These are phyloP conservation scores for Emmonsiellopsis sp. DNA, from an alignment of 2,329 filamentous ascomycete genomes.

Conservation along the genomic window DNA sequence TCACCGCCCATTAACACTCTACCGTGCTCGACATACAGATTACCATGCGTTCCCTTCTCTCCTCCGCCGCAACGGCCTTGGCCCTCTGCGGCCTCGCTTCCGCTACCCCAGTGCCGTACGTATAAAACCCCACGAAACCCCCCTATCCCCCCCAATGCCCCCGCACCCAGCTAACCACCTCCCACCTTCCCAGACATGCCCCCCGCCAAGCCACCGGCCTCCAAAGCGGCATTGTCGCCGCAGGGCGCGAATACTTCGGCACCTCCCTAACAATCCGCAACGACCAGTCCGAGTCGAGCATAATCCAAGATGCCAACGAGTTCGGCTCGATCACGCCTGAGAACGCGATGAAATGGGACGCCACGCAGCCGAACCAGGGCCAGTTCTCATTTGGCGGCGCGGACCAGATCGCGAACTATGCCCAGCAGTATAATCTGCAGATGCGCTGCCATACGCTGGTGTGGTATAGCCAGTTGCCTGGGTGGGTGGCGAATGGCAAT, in stretches of 20 bases:
- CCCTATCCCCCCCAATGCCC: not conserved
- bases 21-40: not conserved
- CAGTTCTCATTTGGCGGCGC: constrained; percentile 51
- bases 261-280: not conserved
- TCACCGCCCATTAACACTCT: too few relatives aligned
- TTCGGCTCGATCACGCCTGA: not conserved
- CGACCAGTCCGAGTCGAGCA: not conserved
- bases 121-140: not conserved
- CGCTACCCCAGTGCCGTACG: not conserved
- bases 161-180: not conserved
- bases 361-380: constrained; percentile 48
- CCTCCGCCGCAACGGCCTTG: not conserved
- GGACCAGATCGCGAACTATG: constrained; percentile 39
- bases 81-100: not conserved
- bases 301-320: not conserved
- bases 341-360: constrained; percentile 43
- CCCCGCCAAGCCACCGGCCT: not conserved
- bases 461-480: constrained; percentile 39
- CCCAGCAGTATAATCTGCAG: constrained; percentile 33
- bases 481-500: constrained; percentile 42
- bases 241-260: not conserved
- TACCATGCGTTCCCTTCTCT: not conserved
- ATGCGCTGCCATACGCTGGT: constrained; percentile 55
- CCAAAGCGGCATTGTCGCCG: not conserved
- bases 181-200: not conserved